Percentiles rank a stretch among this genome's conserved stretches.
phyloP scores from a whole-genome alignment of 1,139 yeast genomes.

The Blastobotrys malaysiensis region DNA sequence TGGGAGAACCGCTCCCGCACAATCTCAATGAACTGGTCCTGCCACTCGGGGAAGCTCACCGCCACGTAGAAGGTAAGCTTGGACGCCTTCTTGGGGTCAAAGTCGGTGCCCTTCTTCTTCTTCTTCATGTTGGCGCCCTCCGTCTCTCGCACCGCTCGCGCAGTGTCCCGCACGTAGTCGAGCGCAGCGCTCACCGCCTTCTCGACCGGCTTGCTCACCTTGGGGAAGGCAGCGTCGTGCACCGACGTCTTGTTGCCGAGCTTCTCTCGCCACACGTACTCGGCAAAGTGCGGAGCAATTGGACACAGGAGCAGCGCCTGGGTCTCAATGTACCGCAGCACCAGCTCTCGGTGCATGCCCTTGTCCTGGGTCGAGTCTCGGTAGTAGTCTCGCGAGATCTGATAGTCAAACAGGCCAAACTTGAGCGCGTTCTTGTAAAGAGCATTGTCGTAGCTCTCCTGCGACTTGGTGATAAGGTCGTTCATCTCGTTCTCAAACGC shows the following conservation, averaged over 20 bases:
- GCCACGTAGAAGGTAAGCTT: constrained; percentile 69
- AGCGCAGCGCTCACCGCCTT: constrained; percentile 60
- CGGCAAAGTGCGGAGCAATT: constrained; percentile 94
- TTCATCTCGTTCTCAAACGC: constrained; percentile 96
- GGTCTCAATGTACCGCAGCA: constrained; percentile 72
- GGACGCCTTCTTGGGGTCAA: constrained; percentile 69
- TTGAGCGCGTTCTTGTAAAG: constrained; percentile 87
- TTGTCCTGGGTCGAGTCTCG: constrained; percentile 66
- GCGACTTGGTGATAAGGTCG: constrained; percentile 65
- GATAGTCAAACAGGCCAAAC: constrained; percentile 88
- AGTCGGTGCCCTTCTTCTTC: constrained; percentile 74
- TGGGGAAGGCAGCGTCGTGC: constrained; percentile 76
- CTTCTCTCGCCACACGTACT: constrained; percentile 79
- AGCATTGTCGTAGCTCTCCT: constrained; percentile 62
- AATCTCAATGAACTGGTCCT: constrained; percentile 75
- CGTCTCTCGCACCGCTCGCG: constrained; percentile 85
- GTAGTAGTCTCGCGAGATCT: constrained; percentile 91
- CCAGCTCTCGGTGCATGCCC: constrained; percentile 78
- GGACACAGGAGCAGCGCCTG: constrained; percentile 87
- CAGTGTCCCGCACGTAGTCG: constrained; percentile 67
- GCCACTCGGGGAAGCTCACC: constrained; percentile 93
- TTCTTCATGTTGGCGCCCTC: constrained; percentile 85
- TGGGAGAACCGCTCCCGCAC: constrained; percentile 71
- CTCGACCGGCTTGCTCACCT: constrained; percentile 60
- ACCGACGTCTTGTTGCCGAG: constrained; percentile 53